Evolutionary conservation across 2,329 filamentous ascomycete genomes (phyloP).

Genomic region (Colletotrichum somersetense): DNA sequence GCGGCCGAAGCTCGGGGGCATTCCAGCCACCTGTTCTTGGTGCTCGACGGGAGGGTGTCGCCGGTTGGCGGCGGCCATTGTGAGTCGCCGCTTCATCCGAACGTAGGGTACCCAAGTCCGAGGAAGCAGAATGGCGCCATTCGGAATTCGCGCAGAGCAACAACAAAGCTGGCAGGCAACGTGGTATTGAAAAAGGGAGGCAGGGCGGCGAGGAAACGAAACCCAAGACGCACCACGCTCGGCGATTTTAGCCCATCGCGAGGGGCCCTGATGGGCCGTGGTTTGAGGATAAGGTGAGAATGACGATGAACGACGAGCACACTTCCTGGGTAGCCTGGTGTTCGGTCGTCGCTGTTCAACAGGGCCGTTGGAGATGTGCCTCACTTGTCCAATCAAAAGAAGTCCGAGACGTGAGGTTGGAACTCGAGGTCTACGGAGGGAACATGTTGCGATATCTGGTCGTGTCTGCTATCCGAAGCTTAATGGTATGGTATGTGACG

Average conservation of each 20-base stretch:
- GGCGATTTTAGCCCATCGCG: not conserved
- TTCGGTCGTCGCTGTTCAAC: not conserved
- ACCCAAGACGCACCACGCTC: not conserved
- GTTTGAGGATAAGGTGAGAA: not conserved
- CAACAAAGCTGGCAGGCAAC: conserved; percentile 18
- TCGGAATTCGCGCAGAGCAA: conserved; percentile 7
- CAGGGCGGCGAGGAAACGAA: conserved; percentile 1
- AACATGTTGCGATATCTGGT: not conserved
- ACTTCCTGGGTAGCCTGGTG: not conserved
- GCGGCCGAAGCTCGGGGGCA: conserved; percentile 26
- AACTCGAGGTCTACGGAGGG: not conserved
- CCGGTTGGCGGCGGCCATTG: not conserved
- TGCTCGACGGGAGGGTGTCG: conserved; percentile 17
- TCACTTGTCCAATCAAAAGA: conserved; percentile 21
- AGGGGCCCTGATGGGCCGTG: not conserved
- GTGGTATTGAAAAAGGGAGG: conserved; percentile 21
- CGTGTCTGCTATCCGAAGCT: conserved; percentile 3
- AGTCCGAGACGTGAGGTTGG: conserved; percentile 9
- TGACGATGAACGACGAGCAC: conserved; percentile 32
- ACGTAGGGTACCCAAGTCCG: conserved; percentile 17
- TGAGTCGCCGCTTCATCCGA: conserved; percentile 7
- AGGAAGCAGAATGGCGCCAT: conserved; percentile 22
- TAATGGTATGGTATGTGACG: conserved; percentile 2
- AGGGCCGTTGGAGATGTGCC: not conserved
- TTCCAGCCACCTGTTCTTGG: conserved; percentile 3